Conservation (phyloP, 208 protist genomes). For the Leishmania guyanensis region DNA sequence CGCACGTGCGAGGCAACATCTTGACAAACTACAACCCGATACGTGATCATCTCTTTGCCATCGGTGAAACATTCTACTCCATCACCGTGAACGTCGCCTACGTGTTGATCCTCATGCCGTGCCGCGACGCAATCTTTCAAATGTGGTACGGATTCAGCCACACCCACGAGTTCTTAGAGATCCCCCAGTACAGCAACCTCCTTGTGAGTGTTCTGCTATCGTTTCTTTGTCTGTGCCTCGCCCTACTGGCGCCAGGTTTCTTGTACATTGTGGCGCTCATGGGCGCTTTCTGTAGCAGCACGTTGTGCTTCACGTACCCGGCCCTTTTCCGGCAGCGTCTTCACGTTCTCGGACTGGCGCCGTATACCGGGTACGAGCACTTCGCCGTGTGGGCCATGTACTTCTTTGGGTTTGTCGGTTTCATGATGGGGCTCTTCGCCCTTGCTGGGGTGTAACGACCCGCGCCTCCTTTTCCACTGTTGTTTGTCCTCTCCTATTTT, state of each 20-base stretch:
- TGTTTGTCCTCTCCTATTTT: too few relatives aligned
- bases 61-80: slow-evolving; percentile 50
- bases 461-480: background rate
- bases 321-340: slow-evolving; percentile 60
- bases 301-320: slow-evolving; percentile 71
- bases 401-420: slow-evolving; percentile 46
- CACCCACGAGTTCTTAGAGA: slow-evolving; percentile 36
- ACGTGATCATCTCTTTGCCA: slow-evolving; percentile 50
- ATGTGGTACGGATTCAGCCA: slow-evolving; percentile 63
- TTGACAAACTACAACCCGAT: slow-evolving; percentile 70
- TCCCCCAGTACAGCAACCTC: slow-evolving; percentile 43
- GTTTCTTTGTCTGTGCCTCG: slow-evolving; percentile 44
- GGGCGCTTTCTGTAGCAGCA: slow-evolving; percentile 73
- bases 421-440: slow-evolving; percentile 42
- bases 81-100: slow-evolving; percentile 66
- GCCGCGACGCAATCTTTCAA: slow-evolving; percentile 59
- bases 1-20: slow-evolving; percentile 71
- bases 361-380: slow-evolving; percentile 36
- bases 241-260: slow-evolving; percentile 52
- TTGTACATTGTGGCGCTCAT: slow-evolving; percentile 70
- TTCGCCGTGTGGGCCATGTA: slow-evolving; percentile 48
- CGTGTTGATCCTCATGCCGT: slow-evolving; percentile 67
- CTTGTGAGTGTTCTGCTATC: slow-evolving; percentile 47
- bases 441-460: slow-evolving; percentile 6
- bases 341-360: slow-evolving; percentile 47